phyloP scores from a whole-genome alignment of 495 filamentous ascomycete genomes.

The Sordaria brevicollis region DNA sequence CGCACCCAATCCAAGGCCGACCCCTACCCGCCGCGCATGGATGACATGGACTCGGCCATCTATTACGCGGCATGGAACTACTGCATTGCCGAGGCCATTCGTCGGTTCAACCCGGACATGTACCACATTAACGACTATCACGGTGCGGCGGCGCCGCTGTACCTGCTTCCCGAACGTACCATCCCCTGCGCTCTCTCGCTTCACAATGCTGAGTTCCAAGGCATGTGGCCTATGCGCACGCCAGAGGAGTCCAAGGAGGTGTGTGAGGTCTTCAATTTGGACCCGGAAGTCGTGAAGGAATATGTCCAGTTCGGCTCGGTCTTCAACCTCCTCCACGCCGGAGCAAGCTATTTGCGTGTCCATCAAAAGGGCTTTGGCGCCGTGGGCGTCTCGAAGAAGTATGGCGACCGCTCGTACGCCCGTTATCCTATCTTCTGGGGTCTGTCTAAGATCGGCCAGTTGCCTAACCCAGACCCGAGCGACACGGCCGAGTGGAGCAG shows the following conservation, averaged over 20 bases:
- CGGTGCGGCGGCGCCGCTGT: conserved; percentile 57
- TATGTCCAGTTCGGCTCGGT: conserved; percentile 57
- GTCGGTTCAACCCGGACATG: conserved; percentile 50
- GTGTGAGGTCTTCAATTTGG: conserved; percentile 55
- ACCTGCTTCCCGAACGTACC: conserved; percentile 47
- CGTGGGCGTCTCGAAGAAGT: conserved; percentile 64
- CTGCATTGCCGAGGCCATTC: conserved; percentile 53
- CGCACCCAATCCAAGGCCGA: conserved; percentile 52
- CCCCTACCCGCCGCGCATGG: conserved; percentile 62
- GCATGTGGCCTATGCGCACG: conserved; percentile 61
- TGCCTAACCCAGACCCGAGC: conserved; percentile 65
- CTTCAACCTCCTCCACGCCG: conserved; percentile 62
- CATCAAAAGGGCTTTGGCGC: conserved; percentile 66
- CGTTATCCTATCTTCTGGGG: conserved; percentile 74
- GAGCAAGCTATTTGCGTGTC: conserved; percentile 56
- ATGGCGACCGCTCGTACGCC: conserved; percentile 61
- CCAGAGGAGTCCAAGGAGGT: conserved; percentile 54
- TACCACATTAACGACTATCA: conserved; percentile 80
- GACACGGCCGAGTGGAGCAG: conserved; percentile 58
- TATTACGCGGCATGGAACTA: conserved; percentile 69
- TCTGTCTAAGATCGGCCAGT: conserved; percentile 53
- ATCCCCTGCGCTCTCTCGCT: conserved; percentile 46
- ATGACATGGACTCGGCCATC: conserved; percentile 59
- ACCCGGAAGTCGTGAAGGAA: conserved; percentile 31
- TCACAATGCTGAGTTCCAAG: conserved; percentile 58